Conservation (phyloP, 2,329 filamentous ascomycete species). For the Scleromitrula shiraiana region DNA sequence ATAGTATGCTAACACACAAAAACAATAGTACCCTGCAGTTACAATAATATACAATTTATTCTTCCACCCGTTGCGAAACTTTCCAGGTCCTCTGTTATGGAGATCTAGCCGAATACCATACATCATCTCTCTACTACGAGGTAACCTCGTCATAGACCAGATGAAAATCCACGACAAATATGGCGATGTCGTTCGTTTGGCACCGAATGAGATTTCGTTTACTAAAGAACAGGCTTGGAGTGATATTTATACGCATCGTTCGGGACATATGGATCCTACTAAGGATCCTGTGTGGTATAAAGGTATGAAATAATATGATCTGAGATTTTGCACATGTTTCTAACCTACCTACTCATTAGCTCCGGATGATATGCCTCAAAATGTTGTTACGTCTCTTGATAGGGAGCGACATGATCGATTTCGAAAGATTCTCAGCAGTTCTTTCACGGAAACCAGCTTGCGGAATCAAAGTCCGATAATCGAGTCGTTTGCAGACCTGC, state of each 20-base stretch:
- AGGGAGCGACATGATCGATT: not conserved
- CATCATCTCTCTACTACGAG: not conserved
- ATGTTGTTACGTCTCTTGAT: not conserved
- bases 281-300: not conserved
- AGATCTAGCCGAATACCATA: not conserved
- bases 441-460: not conserved
- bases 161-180: not conserved
- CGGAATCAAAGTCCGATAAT: not conserved
- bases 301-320: not conserved
- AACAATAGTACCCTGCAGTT: slow-evolving; percentile 20
- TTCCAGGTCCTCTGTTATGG: slow-evolving; percentile 20
- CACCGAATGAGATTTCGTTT: not conserved
- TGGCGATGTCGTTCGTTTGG: not conserved
- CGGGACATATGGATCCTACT: not conserved
- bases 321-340: not conserved
- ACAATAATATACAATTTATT: slow-evolving; percentile 48
- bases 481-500: not conserved
- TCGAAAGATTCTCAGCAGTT: not conserved
- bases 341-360: not conserved
- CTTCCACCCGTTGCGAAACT: slow-evolving; percentile 29
- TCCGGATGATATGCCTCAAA: not conserved
- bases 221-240: not conserved
- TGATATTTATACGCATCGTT: not conserved
- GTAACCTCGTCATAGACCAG: not conserved
- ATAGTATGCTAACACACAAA: not conserved